Conservation (phyloP, 257 asterid genomes). For the Fraxinus cuspidata region DNA sequence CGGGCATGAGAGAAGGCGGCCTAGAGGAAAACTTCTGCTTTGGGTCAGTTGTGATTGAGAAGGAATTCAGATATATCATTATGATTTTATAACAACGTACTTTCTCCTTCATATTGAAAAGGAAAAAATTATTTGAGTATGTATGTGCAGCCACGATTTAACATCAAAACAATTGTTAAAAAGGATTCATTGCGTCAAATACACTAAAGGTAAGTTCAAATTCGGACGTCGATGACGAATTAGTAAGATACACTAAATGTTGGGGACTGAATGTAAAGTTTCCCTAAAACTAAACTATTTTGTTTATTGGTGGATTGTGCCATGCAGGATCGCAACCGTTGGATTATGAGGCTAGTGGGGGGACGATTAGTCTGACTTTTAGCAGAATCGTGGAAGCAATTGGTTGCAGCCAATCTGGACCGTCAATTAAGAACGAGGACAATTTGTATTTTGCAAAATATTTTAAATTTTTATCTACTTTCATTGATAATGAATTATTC, state of each 20-base stretch:
- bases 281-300: neutral
- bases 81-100: no score
- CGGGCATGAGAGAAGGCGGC: no score
- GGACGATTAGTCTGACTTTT: neutral
- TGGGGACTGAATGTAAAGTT: neutral
- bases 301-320: neutral
- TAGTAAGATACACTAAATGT: neutral
- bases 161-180: neutral
- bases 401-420: neutral
- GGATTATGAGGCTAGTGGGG: neutral
- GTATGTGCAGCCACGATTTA: no score
- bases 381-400: neutral
- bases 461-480: neutral
- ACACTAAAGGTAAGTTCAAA: neutral
- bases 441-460: neutral
- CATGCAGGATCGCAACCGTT: neutral
- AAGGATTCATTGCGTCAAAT: neutral
- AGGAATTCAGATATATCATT: no score
- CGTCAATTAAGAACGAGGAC: neutral
- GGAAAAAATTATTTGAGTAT: neutral
- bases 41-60: no score
- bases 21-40: no score
- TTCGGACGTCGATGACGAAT: neutral
- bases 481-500: no score
- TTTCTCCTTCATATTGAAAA: no score